Evolutionary conservation across 2,329 filamentous ascomycete genomes (phyloP).

Genomic region (Xylariaceae sp.): DNA sequence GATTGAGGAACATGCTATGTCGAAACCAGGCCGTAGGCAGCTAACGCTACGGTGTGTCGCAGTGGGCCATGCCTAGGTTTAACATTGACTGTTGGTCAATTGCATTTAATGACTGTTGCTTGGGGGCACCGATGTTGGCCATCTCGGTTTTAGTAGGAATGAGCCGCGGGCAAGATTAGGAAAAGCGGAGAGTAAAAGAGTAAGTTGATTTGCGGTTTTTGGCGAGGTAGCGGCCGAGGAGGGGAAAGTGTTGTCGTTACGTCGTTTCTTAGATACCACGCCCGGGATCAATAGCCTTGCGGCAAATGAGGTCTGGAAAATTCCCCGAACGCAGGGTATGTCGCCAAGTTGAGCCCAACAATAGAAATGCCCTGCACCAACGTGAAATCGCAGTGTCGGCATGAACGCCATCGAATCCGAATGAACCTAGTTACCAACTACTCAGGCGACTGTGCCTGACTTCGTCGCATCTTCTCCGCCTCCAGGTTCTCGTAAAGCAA

Average conservation of each 20-base stretch:
- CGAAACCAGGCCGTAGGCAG: no score
- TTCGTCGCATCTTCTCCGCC: slow-evolving; percentile 97
- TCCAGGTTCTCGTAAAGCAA: slow-evolving; percentile 98
- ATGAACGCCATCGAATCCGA: slow-evolving; percentile 21
- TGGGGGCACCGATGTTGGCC: slow-evolving; percentile 10
- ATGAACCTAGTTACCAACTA: slow-evolving; percentile 33
- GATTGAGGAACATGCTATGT: no score
- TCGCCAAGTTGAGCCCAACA: slow-evolving; percentile 49
- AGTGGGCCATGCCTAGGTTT: no score
- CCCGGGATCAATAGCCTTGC: slow-evolving; percentile 52
- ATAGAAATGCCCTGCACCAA: slow-evolving; percentile 36
- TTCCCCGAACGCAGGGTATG: slow-evolving; percentile 44
- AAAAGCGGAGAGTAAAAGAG: slow-evolving; percentile 28
- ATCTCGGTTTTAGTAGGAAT: slow-evolving; percentile 21
- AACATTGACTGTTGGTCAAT: no score
- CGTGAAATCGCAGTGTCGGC: slow-evolving; percentile 33
- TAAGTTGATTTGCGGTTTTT: slow-evolving; percentile 25
- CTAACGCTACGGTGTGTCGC: no score
- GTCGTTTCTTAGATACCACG: slow-evolving; percentile 44
- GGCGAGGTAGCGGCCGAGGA: slow-evolving; percentile 17
- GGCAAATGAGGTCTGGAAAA: slow-evolving; percentile 61
- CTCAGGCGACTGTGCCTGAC: slow-evolving; percentile 63
- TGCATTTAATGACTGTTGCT: no score
- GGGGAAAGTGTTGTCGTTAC: slow-evolving; percentile 36
- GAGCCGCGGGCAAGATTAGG: slow-evolving; percentile 25